These are phyloP conservation scores for Lanmaoa pseudosensibilis DNA, from an alignment of 768 basidiomycete species.

Conservation along the genomic window DNA sequence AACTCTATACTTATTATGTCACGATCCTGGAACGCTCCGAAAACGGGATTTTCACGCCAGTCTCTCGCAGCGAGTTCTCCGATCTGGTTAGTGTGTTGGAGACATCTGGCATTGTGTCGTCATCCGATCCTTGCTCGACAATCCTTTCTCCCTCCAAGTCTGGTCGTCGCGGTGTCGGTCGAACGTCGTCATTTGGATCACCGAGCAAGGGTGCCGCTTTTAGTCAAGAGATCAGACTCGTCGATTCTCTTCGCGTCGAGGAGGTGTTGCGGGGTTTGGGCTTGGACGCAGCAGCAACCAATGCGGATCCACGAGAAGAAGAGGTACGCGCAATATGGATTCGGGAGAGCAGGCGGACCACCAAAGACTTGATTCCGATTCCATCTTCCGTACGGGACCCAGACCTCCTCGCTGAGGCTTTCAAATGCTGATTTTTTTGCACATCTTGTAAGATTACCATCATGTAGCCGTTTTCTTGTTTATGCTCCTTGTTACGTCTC, in stretches of 20 bases:
- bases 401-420: constrained; percentile 34
- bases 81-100: constrained; percentile 74
- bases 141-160: constrained; percentile 45
- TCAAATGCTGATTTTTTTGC: constrained; percentile 31
- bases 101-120: constrained; percentile 61
- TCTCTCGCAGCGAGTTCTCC: constrained; percentile 73
- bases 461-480: constrained; percentile 12
- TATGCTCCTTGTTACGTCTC: constrained; percentile 7
- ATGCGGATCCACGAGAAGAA: constrained; percentile 42
- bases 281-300: constrained; percentile 12
- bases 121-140: constrained; percentile 32
- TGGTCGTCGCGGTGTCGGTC: constrained; percentile 52
- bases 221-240: constrained; percentile 51
- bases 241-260: constrained; percentile 61
- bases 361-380: constrained; percentile 35
- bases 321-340: constrained; percentile 45
- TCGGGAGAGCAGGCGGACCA: constrained; percentile 39
- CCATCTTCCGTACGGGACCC: constrained; percentile 3
- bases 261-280: constrained; percentile 75
- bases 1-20: constrained; percentile 65
- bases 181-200: constrained; percentile 57
- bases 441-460: constrained; percentile 1
- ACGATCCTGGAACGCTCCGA: constrained; percentile 57
- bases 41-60: constrained; percentile 56
- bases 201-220: constrained; percentile 25